phyloP scores from a whole-genome alignment of 2,329 filamentous ascomycete species.

The Paecilomyces sp. region DNA sequence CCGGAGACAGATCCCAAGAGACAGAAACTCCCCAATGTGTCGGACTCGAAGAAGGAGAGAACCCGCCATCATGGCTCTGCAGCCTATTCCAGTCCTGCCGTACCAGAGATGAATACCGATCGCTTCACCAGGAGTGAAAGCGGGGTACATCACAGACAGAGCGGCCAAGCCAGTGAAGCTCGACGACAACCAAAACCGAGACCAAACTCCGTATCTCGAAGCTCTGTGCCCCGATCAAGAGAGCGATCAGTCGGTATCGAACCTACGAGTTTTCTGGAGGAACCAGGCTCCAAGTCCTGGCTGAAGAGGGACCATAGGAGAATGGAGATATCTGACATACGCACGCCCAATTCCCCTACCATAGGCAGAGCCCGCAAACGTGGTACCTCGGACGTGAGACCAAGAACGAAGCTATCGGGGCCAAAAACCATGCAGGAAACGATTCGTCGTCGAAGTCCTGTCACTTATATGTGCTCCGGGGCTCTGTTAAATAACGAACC shows the following conservation, averaged over 20 bases:
- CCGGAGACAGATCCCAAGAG: constrained; percentile 20
- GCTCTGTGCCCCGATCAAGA: background rate
- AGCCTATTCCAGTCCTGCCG: constrained; percentile 1
- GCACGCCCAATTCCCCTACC: constrained; percentile 26
- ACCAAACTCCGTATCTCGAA: background rate
- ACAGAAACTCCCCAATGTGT: constrained; percentile 11
- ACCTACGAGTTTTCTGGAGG: constrained; percentile 1
- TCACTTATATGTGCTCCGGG: background rate
- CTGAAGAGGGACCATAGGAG: constrained; percentile 21
- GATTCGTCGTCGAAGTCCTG: background rate
- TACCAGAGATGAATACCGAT: background rate
- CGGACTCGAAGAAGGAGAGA: constrained; percentile 8
- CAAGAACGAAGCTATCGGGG: background rate
- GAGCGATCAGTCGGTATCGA: background rate
- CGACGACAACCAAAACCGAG: background rate
- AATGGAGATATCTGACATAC: constrained; percentile 6
- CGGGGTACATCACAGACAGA: background rate
- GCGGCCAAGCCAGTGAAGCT: background rate
- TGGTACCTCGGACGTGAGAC: background rate
- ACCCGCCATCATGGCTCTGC: background rate
- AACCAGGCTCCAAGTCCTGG: constrained; percentile 10
- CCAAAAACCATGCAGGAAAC: background rate
- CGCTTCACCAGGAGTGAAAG: background rate
- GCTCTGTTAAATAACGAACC: background rate
- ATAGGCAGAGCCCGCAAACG: background rate